Base-by-base conservation (phyloP, 2,329 filamentous ascomycete genomes). In the Hypoxylon sp. region DNA sequence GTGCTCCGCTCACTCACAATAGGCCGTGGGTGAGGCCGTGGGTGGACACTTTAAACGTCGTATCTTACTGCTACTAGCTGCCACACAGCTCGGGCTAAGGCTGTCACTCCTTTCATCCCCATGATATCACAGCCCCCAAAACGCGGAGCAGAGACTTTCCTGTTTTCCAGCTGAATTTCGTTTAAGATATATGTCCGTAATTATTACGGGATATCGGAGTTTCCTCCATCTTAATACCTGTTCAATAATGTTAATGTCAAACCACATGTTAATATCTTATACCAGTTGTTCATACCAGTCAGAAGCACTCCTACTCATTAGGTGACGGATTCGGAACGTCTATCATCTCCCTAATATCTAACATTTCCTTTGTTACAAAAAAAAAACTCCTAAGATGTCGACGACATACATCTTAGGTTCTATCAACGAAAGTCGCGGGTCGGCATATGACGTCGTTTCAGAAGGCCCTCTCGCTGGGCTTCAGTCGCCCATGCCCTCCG, bases 321-420 rank as follows among this genome's bases (percentile, higher is more conserved):
- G 21, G 39, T 37, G 39, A 27, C 37, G 46, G 23, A 45, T 43
- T 51, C 39, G 21, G 37, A 12, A 48, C 27, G 50, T 52, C 32
- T 14, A 59, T 8, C 6, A 19, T 19, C 19, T 43, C 16, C 16
- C 27, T 19, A 54, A 2, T 14, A 56, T 51, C 30, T 37, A 41
- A 16, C 14, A 3, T 39, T 63, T 61, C 53, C 27, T 58, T 63
- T 68, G 47, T 65, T 21, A 19, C 41, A 25, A 23, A 11, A 27
- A 23, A 45, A 25, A 19, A 8, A 27, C 32, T 23, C 25, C 29
- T 32, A 68, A 64, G 30, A 73, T 73, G 71, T 65, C 71, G 19
- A 69, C 71, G 2, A 72, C 70, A 5, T 67, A 69, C 39, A 66
- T 73, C 23, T 55, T 73, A 5, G 63, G 71, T 39, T 69, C 71